These are phyloP conservation scores for Metschnikowia kunwiensis DNA, from an alignment of 805 yeast species.

Conservation along the genomic window DNA sequence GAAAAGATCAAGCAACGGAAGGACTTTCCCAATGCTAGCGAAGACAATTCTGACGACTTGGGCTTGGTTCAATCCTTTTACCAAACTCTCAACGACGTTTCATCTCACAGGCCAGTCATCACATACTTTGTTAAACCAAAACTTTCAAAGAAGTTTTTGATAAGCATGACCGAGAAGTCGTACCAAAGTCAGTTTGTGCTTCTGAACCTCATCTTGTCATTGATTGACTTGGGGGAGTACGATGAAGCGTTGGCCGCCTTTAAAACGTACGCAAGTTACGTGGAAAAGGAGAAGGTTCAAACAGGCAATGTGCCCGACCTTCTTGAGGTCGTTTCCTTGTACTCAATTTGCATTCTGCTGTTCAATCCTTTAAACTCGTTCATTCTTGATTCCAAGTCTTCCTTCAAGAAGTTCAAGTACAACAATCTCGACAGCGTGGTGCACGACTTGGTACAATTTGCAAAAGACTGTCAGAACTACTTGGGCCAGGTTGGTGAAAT, in stretches of 20 bases:
- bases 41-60: constrained; percentile 18
- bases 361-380: constrained; percentile 39
- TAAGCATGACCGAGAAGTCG: constrained; percentile 30
- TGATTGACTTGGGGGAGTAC: constrained; percentile 34
- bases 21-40: constrained; percentile 32
- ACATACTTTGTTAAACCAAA: constrained; percentile 22
- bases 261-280: constrained; percentile 34
- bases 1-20: constrained; percentile 14
- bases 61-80: constrained; percentile 31
- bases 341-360: constrained; percentile 29
- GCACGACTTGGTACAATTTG: constrained; percentile 18
- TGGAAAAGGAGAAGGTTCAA: constrained; percentile 33
- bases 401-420: constrained; percentile 24
- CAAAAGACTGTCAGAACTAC: constrained; percentile 23
- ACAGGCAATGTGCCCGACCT: constrained; percentile 32
- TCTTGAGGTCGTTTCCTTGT: constrained; percentile 32
- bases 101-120: constrained; percentile 12
- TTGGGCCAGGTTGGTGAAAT: constrained; percentile 22
- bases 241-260: constrained; percentile 46
- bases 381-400: constrained; percentile 12
- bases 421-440: constrained; percentile 23
- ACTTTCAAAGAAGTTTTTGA: constrained; percentile 29
- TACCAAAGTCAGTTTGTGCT: constrained; percentile 39
- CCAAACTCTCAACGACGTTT: constrained; percentile 27
- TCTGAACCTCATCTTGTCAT: constrained; percentile 28